These are phyloP conservation scores for Monosporascus sp. DNA, from an alignment of 2,329 filamentous ascomycete species.

Conservation along the genomic window DNA sequence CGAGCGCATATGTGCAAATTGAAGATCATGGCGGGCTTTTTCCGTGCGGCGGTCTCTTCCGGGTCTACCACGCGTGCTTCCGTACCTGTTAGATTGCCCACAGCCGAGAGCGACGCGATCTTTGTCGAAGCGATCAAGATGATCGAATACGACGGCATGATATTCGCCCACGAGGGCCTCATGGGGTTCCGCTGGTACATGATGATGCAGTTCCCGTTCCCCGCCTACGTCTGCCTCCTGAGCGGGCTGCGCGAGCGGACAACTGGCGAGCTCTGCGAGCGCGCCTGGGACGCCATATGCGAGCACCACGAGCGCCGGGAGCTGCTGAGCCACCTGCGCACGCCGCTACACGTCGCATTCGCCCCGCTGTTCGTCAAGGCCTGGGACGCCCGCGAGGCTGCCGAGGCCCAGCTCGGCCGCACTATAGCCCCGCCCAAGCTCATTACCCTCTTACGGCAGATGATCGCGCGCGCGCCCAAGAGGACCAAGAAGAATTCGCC, in stretches of 20 bases:
- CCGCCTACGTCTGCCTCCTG: slow-evolving; percentile 56
- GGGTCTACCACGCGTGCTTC: background rate
- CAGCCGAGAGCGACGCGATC: slow-evolving; percentile 45
- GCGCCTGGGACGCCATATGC: slow-evolving; percentile 53
- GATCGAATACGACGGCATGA: slow-evolving; percentile 54
- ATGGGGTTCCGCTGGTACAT: slow-evolving; percentile 55
- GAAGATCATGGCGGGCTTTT: slow-evolving; percentile 50
- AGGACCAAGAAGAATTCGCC: slow-evolving; percentile 26
- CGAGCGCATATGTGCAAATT: slow-evolving; percentile 51
- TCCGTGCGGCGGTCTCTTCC: slow-evolving; percentile 36
- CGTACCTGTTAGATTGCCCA: slow-evolving; percentile 32
- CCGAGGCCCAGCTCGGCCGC: slow-evolving; percentile 39
- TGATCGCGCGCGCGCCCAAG: slow-evolving; percentile 29
- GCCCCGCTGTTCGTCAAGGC: slow-evolving; percentile 55
- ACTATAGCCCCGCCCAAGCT: slow-evolving; percentile 39
- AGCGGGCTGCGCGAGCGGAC: slow-evolving; percentile 49
- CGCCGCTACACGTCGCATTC: slow-evolving; percentile 54
- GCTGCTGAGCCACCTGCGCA: slow-evolving; percentile 44
- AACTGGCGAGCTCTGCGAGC: slow-evolving; percentile 51
- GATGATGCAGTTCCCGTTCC: slow-evolving; percentile 54
- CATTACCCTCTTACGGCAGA: slow-evolving; percentile 42
- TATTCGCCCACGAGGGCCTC: slow-evolving; percentile 46
- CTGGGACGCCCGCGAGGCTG: slow-evolving; percentile 53
- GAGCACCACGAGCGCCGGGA: slow-evolving; percentile 50
- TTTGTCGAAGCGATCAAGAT: slow-evolving; percentile 52